Conservation (phyloP, 345 rosid species). For the Litchi chinensis region DNA sequence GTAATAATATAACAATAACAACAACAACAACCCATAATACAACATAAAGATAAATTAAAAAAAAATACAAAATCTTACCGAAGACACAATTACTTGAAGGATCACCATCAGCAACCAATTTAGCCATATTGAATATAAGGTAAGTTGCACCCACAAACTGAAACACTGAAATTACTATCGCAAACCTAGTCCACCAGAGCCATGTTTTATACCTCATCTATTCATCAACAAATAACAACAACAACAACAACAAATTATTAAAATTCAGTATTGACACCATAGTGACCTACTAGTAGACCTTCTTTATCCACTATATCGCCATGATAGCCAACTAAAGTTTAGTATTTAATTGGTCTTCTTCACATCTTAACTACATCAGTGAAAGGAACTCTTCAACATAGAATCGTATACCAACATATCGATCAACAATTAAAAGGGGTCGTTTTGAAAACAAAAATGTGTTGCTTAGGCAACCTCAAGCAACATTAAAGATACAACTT, state of each 20-base stretch:
- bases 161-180: conserved; percentile 55
- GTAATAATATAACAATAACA: neutral
- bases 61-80: conserved; percentile 48
- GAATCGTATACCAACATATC: neutral
- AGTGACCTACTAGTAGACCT: neutral
- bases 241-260: conserved; percentile 3
- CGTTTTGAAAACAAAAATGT: too few relatives aligned
- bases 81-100: conserved; percentile 47
- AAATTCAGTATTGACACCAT: neutral
- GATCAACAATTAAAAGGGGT: too few relatives aligned
- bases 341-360: too few relatives aligned
- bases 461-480: too few relatives aligned
- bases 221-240: conserved; percentile 13
- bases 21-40: neutral
- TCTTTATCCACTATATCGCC: too few relatives aligned
- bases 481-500: too few relatives aligned
- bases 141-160: conserved; percentile 68
- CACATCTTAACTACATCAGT: too few relatives aligned
- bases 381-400: too few relatives aligned
- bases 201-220: conserved; percentile 80
- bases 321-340: too few relatives aligned
- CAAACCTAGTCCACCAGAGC: conserved; percentile 82
- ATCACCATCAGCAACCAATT: conserved; percentile 48
- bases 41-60: neutral
- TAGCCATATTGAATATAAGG: conserved; percentile 52